Evolutionary conservation across 768 basidiomycete genomes (phyloP).

Genomic region (Mycena pura): DNA sequence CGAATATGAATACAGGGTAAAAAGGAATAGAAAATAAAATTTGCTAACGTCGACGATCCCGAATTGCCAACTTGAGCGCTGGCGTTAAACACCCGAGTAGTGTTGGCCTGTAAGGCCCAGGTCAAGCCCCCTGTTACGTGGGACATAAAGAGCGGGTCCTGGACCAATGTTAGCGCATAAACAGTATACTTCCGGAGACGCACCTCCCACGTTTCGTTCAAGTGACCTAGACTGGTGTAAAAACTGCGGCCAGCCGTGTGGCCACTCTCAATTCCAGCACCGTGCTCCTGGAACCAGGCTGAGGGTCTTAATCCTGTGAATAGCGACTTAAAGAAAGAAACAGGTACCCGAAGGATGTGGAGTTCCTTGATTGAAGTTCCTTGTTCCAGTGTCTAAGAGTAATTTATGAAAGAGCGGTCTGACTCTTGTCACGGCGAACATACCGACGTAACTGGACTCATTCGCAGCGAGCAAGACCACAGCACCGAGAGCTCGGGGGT

Average conservation of each 20-base stretch:
- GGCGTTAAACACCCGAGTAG: slow-evolving; percentile 70
- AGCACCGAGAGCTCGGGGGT: slow-evolving; percentile 70
- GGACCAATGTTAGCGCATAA: slow-evolving; percentile 4
- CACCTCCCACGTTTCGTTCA: slow-evolving; percentile 80
- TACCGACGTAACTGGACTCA: slow-evolving; percentile 65
- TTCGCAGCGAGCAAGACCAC: slow-evolving; percentile 68
- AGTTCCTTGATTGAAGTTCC: slow-evolving; percentile 67
- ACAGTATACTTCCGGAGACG: slow-evolving; percentile 23
- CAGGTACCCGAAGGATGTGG: slow-evolving; percentile 79
- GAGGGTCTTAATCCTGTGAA: not conserved
- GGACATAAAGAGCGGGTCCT: slow-evolving; percentile 72
- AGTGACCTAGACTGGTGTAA: slow-evolving; percentile 84
- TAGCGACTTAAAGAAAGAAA: not conserved
- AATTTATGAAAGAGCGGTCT: not conserved
- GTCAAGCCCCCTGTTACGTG: slow-evolving; percentile 80
- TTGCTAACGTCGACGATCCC: not conserved
- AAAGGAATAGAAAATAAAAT: too few relatives aligned
- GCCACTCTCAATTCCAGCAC: slow-evolving; percentile 63
- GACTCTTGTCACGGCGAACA: too few relatives aligned
- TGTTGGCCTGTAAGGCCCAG: slow-evolving; percentile 75
- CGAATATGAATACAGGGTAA: too few relatives aligned
- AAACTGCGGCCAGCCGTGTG: slow-evolving; percentile 75
- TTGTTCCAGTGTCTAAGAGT: slow-evolving; percentile 49
- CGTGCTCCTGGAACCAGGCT: slow-evolving; percentile 88
- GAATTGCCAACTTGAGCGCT: slow-evolving; percentile 64